phyloP scores from a whole-genome alignment of 306 rosid species.

The Sophora flavescens region DNA sequence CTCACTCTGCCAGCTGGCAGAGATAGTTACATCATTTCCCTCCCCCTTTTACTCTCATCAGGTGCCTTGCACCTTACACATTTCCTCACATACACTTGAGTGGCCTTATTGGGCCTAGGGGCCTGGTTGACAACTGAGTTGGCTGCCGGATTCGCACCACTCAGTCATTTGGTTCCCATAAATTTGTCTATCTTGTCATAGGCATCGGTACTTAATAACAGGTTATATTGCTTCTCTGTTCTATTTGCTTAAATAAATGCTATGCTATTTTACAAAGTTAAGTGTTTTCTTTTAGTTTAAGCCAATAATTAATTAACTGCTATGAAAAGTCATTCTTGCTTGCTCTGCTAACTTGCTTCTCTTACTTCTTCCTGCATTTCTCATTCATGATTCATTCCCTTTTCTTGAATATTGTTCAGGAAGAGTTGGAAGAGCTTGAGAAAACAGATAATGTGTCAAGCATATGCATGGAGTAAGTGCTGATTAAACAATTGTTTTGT shows the following conservation, averaged over 20 bases:
- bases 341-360: too few relatives aligned
- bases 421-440: slow-evolving; percentile 77
- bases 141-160: too few relatives aligned
- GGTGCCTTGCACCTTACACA: too few relatives aligned
- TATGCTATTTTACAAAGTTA: slow-evolving; percentile 7
- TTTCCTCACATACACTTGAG: too few relatives aligned
- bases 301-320: slow-evolving; percentile 34
- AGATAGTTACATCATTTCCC: too few relatives aligned
- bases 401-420: slow-evolving; percentile 54
- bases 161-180: not conserved
- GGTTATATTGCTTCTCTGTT: not conserved
- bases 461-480: slow-evolving; percentile 72
- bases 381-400: slow-evolving; percentile 39
- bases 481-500: slow-evolving; percentile 31
- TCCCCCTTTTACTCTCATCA: too few relatives aligned
- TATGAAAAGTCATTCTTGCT: slow-evolving; percentile 39
- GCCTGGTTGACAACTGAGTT: too few relatives aligned
- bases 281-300: slow-evolving; percentile 21
- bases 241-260: slow-evolving; percentile 12
- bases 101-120: too few relatives aligned
- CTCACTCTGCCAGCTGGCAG: too few relatives aligned
- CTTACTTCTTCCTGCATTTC: slow-evolving; percentile 4
- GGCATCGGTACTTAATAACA: not conserved
- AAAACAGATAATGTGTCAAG: slow-evolving; percentile 71
- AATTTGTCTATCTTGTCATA: slow-evolving; percentile 22